These are phyloP conservation scores for Pelagophyceae sp. DNA, from an alignment of 352 stramenopile genomes.

Conservation along the genomic window DNA sequence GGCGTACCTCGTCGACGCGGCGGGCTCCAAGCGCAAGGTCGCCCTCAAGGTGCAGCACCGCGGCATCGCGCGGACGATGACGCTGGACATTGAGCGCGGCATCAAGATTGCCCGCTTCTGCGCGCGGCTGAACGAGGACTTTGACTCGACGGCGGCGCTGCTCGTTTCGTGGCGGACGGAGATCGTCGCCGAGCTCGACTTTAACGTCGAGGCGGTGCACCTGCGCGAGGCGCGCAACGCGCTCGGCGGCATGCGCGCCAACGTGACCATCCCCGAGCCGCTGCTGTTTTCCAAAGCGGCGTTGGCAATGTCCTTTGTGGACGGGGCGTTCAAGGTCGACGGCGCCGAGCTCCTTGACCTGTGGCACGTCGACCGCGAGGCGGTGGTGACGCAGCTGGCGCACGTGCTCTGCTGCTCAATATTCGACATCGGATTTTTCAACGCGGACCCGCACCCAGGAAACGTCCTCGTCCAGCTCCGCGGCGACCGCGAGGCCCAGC, in stretches of 20 bases:
- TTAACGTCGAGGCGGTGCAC: neutral
- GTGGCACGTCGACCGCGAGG: neutral
- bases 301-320: neutral
- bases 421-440: slow-evolving; percentile 8
- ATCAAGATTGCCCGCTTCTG: neutral
- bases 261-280: neutral
- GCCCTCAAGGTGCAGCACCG: slow-evolving; percentile 17
- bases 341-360: neutral
- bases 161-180: neutral
- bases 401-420: neutral
- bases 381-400: neutral
- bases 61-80: neutral
- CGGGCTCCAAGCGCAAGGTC: neutral
- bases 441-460: slow-evolving; percentile 11
- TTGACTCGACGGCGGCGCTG: neutral
- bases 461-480: neutral
- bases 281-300: neutral
- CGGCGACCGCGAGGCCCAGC: neutral
- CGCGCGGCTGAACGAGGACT: slow-evolving; percentile 9
- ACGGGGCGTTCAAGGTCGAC: slow-evolving; percentile 3
- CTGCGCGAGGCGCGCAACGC: no score
- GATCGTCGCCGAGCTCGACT: slow-evolving; percentile 8
- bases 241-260: neutral
- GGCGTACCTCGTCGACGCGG: slow-evolving; percentile 1
- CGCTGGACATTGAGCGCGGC: neutral